Base-by-base conservation (phyloP, 768 basidiomycete species). In the Boletus reticulatus region DNA sequence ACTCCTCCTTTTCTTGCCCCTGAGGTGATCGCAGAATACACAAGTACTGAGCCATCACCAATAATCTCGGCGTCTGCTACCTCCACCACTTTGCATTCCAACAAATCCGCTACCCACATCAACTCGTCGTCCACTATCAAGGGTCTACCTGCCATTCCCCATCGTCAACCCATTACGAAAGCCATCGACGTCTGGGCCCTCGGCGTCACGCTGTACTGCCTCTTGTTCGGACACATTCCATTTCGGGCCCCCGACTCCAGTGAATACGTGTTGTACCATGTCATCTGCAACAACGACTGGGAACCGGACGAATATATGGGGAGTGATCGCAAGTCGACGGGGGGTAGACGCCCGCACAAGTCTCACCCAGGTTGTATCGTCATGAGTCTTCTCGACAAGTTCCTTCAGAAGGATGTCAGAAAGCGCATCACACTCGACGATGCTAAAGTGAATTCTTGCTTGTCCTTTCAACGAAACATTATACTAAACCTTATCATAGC, bases 171-270 rank as follows among this genome's bases (percentile, higher is more conserved):
- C 4, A 88, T 97, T 49, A 93, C 93, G 39, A 93, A 94, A 69
- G 87, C 93, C 4, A 96, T 98, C 67, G 97, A 99, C 66, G 84
- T 99, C 34, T 99, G 97, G 97, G 96, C 97, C 0, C 81, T 99
- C 3, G 97, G 97, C 22, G 89, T 98, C 31, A 99, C 97, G 3
- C 77, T 98, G 6, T 98, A 93, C 73, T 96, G 94, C 67, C 82
- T 98, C 44, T 80, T 98, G 2, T 98, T 96, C 61, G 97, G 94
- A 11, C 77, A 75, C 53, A 83, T 88, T 2, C 96, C 96, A 2
- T 98, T 94, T 72, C 74, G 76, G 31, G 80, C 80, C 1, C 69
- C 74, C n/a, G 73, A 69, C 48, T 72, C 72, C 14, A 81, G 77
- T 43, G 91, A 94, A 72, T 97, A 83, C 69, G 80, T 80, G 52